Evolutionary conservation across 768 basidiomycete species (phyloP).

Genomic region (Hirschioporus abietinus): DNA sequence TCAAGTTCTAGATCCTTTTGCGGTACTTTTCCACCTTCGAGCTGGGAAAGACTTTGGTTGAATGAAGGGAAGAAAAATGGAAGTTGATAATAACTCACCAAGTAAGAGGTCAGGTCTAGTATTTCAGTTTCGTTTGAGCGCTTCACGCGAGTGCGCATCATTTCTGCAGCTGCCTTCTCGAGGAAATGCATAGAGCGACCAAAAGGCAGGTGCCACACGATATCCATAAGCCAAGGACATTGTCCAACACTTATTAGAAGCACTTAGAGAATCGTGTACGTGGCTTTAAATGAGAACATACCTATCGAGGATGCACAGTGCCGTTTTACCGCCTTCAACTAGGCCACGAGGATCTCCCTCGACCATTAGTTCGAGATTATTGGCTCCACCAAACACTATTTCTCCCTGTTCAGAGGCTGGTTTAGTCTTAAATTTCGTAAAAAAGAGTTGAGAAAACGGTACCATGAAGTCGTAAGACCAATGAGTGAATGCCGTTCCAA

Average conservation of each 20-base stretch:
- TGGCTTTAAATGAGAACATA: slow-evolving; percentile 8
- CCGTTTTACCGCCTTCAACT: slow-evolving; percentile 19
- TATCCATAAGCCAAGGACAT: slow-evolving; percentile 26
- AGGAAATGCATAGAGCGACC: slow-evolving; percentile 1
- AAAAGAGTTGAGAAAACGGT: neutral
- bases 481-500: slow-evolving; percentile 17
- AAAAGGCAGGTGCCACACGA: slow-evolving; percentile 24
- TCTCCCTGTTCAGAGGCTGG: slow-evolving; percentile 18
- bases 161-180: slow-evolving; percentile 3
- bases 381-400: slow-evolving; percentile 20
- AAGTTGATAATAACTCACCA: slow-evolving; percentile 1
- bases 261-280: neutral
- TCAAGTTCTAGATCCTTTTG: slow-evolving; percentile 8
- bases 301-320: slow-evolving; percentile 23
- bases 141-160: slow-evolving; percentile 9
- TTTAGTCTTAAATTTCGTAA: neutral
- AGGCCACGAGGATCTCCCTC: slow-evolving; percentile 21
- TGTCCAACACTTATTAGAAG: slow-evolving; percentile 22
- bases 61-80: neutral
- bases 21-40: neutral
- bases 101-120: slow-evolving; percentile 9
- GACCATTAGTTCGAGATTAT: slow-evolving; percentile 19
- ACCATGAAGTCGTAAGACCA: slow-evolving; percentile 27
- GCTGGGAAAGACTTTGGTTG: neutral
- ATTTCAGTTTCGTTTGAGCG: slow-evolving; percentile 6